phyloP scores from a whole-genome alignment of 2,329 filamentous ascomycete species.

The Exophiala calicioides region DNA sequence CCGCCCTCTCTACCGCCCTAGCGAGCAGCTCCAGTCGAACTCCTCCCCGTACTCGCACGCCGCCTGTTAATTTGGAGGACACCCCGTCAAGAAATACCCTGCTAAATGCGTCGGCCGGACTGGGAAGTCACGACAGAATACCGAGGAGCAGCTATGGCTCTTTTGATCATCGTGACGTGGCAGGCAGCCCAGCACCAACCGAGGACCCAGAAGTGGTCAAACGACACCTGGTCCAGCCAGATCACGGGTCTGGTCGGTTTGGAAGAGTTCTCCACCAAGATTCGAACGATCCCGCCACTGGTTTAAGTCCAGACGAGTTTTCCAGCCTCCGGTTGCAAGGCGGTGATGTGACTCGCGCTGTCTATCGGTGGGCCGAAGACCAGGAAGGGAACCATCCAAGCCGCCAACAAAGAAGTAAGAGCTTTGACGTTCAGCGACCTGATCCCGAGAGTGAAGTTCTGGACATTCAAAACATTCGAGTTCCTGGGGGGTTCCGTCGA shows the following conservation, averaged over 20 bases:
- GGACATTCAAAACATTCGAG: conserved; percentile 86
- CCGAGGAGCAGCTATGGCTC: conserved; percentile 80
- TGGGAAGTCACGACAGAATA: conserved; percentile 49
- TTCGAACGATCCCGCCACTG: conserved; percentile 35
- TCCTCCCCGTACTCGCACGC: conserved; percentile 45
- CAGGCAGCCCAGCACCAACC: conserved; percentile 57
- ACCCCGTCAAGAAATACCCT: conserved; percentile 13
- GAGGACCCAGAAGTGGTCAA: conserved; percentile 92
- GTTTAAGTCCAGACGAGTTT: conserved; percentile 73
- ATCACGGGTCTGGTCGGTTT: conserved; percentile 42
- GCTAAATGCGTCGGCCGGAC: conserved; percentile 59
- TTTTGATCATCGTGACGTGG: conserved; percentile 66
- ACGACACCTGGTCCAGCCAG: conserved; percentile 80
- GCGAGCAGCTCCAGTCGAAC: conserved; percentile 67
- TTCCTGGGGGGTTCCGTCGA: conserved; percentile 89
- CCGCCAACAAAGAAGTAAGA: conserved; percentile 74
- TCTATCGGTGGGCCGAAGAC: conserved; percentile 96
- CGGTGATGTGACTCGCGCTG: conserved; percentile 89
- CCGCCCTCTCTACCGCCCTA: conserved; percentile 84
- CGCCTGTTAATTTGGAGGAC: conserved; percentile 38
- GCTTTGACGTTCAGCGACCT: conserved; percentile 76
- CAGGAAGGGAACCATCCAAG: conserved; percentile 65
- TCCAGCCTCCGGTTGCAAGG: conserved; percentile 91
- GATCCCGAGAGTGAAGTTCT: conserved; percentile 77
- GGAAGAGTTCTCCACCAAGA: conserved; percentile 37